Evolutionary conservation across 1,284 basidiomycete species (phyloP).

Genomic region (Pisolithus thermaeus): DNA sequence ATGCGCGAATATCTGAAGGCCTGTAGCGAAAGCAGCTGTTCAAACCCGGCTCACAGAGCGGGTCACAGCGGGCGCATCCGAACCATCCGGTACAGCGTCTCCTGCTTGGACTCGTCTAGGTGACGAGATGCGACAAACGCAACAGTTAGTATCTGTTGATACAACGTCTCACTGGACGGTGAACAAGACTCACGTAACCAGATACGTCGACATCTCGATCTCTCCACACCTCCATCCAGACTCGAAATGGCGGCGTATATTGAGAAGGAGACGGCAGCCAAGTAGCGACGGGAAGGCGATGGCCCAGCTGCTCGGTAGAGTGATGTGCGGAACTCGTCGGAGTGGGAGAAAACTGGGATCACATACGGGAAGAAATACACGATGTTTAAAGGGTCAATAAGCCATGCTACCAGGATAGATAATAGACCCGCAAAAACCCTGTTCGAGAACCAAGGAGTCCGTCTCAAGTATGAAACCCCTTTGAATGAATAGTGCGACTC

Average conservation of each 20-base stretch:
- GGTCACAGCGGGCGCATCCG: no score
- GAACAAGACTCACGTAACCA: no score
- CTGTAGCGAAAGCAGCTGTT: no score
- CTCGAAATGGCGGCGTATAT: slow-evolving; percentile 11
- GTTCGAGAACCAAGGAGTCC: neutral
- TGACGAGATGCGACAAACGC: no score
- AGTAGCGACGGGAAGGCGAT: slow-evolving; percentile 16
- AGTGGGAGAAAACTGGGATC: neutral
- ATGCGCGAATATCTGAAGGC: no score
- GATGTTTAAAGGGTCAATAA: slow-evolving; percentile 17
- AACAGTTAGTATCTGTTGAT: no score
- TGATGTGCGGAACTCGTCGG: neutral
- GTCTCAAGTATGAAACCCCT: neutral
- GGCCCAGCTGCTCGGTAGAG: slow-evolving; percentile 18
- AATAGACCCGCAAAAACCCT: slow-evolving; percentile 21
- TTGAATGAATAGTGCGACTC: neutral
- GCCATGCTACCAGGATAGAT: slow-evolving; percentile 22
- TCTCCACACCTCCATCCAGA: neutral
- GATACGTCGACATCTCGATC: neutral
- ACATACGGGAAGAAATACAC: slow-evolving; percentile 25
- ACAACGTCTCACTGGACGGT: no score
- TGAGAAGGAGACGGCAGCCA: slow-evolving; percentile 12
- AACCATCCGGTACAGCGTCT: no score
- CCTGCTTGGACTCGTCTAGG: no score
- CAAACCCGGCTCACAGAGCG: no score